Conservation (phyloP, 208 protist genomes). For the Trypanosoma melophagium region DNA sequence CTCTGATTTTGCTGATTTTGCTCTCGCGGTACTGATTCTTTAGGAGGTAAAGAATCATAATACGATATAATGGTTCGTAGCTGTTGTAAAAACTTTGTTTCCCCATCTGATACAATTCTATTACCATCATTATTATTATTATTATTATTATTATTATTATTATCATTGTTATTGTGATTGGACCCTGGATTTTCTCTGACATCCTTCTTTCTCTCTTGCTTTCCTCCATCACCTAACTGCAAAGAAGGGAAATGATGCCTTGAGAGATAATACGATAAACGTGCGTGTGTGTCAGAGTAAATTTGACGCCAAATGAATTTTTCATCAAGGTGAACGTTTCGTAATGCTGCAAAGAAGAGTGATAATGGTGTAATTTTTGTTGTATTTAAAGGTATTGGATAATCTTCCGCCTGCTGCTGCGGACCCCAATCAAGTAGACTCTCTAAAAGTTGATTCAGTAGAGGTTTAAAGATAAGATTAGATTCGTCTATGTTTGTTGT, state of each 20-base stretch:
- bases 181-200: no score
- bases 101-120: not conserved
- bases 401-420: no score
- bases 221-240: no score
- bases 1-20: not conserved
- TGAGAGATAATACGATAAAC: conserved; percentile 9
- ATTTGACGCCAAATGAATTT: not conserved
- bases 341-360: not conserved
- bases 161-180: no score
- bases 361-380: not conserved
- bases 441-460: conserved; percentile 27
- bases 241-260: not conserved
- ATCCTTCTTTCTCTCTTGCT: no score
- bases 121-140: not conserved
- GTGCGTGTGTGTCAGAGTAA: not conserved
- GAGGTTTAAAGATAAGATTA: conserved; percentile 23
- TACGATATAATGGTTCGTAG: conserved; percentile 3
- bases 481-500: not conserved
- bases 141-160: no score
- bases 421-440: not conserved
- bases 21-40: not conserved
- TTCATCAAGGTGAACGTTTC: not conserved
- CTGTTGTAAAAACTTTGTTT: not conserved
- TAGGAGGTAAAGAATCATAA: conserved; percentile 4
- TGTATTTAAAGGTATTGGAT: not conserved